Conservation (phyloP, 2,329 filamentous ascomycete species). For the Chaetomiaceae sp. region DNA sequence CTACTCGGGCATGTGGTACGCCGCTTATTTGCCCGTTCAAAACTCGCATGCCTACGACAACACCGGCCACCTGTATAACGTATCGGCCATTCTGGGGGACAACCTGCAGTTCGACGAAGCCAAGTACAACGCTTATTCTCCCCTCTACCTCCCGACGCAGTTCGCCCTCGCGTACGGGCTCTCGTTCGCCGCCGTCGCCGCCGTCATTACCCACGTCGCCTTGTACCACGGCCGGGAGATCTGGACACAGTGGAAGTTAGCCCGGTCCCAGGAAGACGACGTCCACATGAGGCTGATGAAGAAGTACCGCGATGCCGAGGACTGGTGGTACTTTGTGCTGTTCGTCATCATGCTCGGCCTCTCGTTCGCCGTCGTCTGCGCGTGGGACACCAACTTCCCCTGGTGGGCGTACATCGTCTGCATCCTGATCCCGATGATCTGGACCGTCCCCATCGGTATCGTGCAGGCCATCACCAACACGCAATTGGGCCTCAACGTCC, state of each 20-base stretch:
- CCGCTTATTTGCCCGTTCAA: conserved; percentile 59
- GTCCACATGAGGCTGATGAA: conserved; percentile 59
- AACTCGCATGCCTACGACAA: conserved; percentile 62
- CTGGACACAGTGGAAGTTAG: conserved; percentile 50
- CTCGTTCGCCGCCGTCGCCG: conserved; percentile 62
- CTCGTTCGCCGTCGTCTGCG: conserved; percentile 51
- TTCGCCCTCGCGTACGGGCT: conserved; percentile 59
- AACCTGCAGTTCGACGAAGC: conserved; percentile 55
- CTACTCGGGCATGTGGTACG: conserved; percentile 53
- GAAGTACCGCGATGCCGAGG: conserved; percentile 55
- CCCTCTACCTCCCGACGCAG: conserved; percentile 59
- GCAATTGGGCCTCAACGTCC: conserved; percentile 63
- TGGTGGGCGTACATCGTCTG: conserved; percentile 56
- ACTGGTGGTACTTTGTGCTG: conserved; percentile 55
- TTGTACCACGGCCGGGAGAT: conserved; percentile 55
- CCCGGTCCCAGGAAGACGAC: conserved; percentile 53
- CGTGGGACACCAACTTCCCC: conserved; percentile 54
- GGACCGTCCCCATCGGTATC: conserved; percentile 58
- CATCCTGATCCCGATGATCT: conserved; percentile 53
- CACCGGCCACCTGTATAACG: conserved; percentile 55
- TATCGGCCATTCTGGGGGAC: conserved; percentile 53
- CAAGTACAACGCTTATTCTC: conserved; percentile 61
- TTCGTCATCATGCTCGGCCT: conserved; percentile 51
- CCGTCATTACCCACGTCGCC: conserved; percentile 53
- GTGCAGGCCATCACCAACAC: conserved; percentile 59